Percentiles rank a stretch among this genome's conserved stretches.
These are phyloP conservation scores for Sclerotinia subarctica DNA, from an alignment of 2,329 filamentous ascomycete genomes.

Conservation along the genomic window DNA sequence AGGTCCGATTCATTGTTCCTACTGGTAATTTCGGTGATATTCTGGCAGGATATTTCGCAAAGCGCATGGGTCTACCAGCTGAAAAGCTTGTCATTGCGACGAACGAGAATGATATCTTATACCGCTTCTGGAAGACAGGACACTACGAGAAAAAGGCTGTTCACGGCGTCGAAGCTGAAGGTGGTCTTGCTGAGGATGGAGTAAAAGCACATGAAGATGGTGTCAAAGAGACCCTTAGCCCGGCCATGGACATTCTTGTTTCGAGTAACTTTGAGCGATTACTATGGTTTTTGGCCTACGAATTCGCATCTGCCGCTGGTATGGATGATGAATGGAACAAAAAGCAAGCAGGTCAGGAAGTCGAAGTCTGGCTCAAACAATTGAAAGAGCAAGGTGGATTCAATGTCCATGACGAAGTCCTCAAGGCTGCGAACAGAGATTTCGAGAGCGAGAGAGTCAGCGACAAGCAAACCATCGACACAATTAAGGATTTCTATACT, in stretches of 20 bases:
- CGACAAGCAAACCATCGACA: conserved; percentile 64
- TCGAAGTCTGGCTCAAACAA: conserved; percentile 72
- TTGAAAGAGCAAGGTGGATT: conserved; percentile 83
- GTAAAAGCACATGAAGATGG: conserved; percentile 63
- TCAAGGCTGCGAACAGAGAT: conserved; percentile 65
- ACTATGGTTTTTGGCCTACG: conserved; percentile 86
- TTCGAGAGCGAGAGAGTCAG: conserved; percentile 79
- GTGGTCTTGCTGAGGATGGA: conserved; percentile 53
- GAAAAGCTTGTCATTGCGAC: conserved; percentile 91
- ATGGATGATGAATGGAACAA: conserved; percentile 65
- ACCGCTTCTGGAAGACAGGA: conserved; percentile 91
- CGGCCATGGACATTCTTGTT: conserved; percentile 97
- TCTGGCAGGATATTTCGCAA: conserved; percentile 87
- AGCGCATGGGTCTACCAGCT: conserved; percentile 80
- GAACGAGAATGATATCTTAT: conserved; percentile 95
- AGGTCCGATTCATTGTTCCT: conserved; percentile 82
- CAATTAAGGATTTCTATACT: conserved; percentile 56
- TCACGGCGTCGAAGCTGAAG: conserved; percentile 53
- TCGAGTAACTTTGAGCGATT: conserved; percentile 96
- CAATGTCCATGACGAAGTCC: conserved; percentile 69
- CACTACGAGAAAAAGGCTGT: conserved; percentile 81
- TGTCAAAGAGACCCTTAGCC: conserved; percentile 87
- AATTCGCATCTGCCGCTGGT: conserved; percentile 57
- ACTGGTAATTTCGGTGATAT: conserved; percentile 98
- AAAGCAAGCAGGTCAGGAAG: conserved; percentile 70